Evolutionary conservation across 805 yeast species (phyloP).

Genomic region (Hanseniaspora hatyaiensis): DNA sequence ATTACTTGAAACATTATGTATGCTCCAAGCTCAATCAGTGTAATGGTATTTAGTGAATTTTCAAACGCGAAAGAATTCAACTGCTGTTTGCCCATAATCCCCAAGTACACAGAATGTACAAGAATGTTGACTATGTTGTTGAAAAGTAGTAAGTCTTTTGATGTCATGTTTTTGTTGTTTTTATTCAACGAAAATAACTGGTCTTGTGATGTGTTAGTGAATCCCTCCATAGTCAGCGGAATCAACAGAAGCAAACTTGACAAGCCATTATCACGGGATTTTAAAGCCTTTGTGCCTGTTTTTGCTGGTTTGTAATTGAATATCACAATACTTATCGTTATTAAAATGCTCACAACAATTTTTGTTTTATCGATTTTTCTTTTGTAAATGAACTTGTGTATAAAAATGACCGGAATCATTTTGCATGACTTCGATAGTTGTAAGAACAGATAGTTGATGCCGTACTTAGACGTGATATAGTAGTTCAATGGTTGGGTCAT

Average conservation of each 20-base stretch:
- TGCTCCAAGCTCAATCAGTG: slow-evolving; percentile 46
- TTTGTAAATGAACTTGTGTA: slow-evolving; percentile 61
- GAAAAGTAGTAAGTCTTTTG: slow-evolving; percentile 50
- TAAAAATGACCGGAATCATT: slow-evolving; percentile 83
- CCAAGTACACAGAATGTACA: slow-evolving; percentile 41
- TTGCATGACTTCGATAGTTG: slow-evolving; percentile 88
- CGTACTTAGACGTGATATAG: slow-evolving; percentile 69
- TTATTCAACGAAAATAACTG: slow-evolving; percentile 8
- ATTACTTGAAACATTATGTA: slow-evolving; percentile 75
- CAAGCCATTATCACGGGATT: slow-evolving; percentile 19
- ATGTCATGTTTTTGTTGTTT: not conserved
- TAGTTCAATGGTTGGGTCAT: slow-evolving; percentile 68
- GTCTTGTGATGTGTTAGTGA: slow-evolving; percentile 43
- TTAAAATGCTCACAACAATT: slow-evolving; percentile 62
- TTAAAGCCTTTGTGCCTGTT: no score
- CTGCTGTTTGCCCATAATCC: slow-evolving; percentile 23
- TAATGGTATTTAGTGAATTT: no score
- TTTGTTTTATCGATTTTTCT: slow-evolving; percentile 64
- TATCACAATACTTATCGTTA: slow-evolving; percentile 70
- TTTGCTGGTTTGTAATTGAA: slow-evolving; percentile 48
- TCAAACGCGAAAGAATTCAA: slow-evolving; percentile 27
- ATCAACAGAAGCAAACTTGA: not conserved
- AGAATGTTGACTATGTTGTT: slow-evolving; percentile 38
- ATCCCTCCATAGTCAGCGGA: slow-evolving; percentile 36
- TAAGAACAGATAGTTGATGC: slow-evolving; percentile 72